Evolutionary conservation across 768 basidiomycete species (phyloP), one percentile per base, ranked within the genome.

Genomic region (Suillus hirtellus): DNA sequence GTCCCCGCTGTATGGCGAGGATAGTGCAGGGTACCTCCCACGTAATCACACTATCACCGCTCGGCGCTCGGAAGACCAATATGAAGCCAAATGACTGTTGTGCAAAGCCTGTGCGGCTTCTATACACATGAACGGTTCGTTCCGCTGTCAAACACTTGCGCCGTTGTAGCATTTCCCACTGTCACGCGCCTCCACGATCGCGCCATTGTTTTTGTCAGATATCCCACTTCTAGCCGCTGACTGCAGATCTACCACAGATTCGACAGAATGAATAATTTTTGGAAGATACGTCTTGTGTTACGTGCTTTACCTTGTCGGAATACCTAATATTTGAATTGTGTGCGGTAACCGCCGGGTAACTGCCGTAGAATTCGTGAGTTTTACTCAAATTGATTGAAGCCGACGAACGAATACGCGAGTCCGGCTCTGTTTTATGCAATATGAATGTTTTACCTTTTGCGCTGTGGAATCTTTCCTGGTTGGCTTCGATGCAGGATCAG

Each of bases 51-150:
- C 77, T 78, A 78, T 76, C 76, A 76, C 74, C 77, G 75, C 61
- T 63, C 49, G 71, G 66, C 21, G 61, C 72, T 71, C 74, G 82
- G 76, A 63, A 83, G 63, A 83, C 76, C 53, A 66, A 81, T 79
- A 67, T 77, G 87, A 86, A 88, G 82, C 83, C 65, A 68, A 75
- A 81, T 87, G 88, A 83, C 86, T 80, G 71, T 73, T 77, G 72
- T 67, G 76, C 70, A 70, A 50, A 40, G 37, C 59, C 50, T 59
- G 58, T 38, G 21, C 14, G 61, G 58, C 59, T 34, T 47, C 40
- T 61, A 15, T 58, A 24, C 53, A 64, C 70, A 59, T 68, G 79
- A 71, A 76, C 71, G 83, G 87, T 79, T 89, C 87, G 87, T 89
- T 89, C 87, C 80, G 86, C 78, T 89, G 87, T 86, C 87, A 73